Evolutionary conservation across 305 asterid genomes (phyloP).

Genomic region (Fraxinus greggii): DNA sequence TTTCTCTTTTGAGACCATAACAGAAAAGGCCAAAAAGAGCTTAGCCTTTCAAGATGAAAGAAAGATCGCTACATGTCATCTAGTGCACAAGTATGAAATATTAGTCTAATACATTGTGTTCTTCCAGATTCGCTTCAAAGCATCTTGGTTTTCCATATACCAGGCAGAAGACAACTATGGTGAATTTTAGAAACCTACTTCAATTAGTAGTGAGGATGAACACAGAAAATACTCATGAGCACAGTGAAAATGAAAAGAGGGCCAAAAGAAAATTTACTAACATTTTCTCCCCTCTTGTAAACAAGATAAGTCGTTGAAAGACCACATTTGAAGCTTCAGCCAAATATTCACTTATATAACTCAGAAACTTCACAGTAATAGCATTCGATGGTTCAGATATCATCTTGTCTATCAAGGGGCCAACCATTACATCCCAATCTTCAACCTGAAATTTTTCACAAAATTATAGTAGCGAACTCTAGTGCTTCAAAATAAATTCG

Average conservation of each 20-base stretch:
- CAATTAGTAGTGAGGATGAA: not conserved
- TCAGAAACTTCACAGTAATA: conserved; percentile 69
- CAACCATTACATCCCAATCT: conserved; percentile 64
- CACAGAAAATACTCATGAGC: not conserved
- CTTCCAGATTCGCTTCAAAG: not conserved
- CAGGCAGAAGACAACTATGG: not conserved
- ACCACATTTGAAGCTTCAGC: conserved; percentile 66
- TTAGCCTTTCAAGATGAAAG: not conserved
- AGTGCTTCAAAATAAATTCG: not conserved
- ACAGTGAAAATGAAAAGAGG: not conserved
- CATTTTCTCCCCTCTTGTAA: conserved; percentile 54
- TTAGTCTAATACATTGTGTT: not conserved
- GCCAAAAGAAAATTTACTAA: conserved; percentile 35
- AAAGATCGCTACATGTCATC: not conserved
- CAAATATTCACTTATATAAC: conserved; percentile 78
- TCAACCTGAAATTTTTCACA: conserved; percentile 53
- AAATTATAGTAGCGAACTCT: conserved; percentile 14
- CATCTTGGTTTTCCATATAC: not conserved
- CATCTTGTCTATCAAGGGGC: conserved; percentile 72
- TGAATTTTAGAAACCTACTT: not conserved
- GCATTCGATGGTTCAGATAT: conserved; percentile 85
- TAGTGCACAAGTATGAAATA: not conserved
- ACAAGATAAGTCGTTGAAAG: conserved; percentile 51
- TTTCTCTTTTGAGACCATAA: not conserved
- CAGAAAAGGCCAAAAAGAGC: not conserved